phyloP scores from a whole-genome alignment of 2,329 filamentous ascomycete genomes.

The Lachnellula suecica region DNA sequence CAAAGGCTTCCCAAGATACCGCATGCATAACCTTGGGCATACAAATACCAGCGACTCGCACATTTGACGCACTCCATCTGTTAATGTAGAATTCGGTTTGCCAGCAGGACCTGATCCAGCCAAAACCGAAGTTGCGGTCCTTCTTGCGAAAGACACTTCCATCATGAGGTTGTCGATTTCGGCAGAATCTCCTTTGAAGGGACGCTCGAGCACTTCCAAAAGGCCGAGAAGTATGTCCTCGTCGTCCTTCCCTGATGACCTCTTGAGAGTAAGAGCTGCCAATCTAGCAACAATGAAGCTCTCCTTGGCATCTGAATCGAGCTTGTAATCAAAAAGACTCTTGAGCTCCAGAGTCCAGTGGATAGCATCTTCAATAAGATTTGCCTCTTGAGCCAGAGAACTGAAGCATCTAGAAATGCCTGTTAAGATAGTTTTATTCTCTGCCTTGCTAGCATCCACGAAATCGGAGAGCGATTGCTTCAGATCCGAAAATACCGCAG shows the following conservation, averaged over 20 bases:
- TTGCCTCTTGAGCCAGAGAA: conserved; percentile 45
- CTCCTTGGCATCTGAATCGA: conserved; percentile 30
- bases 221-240: conserved; percentile 48
- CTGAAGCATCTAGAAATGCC: conserved; percentile 50
- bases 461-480: conserved; percentile 19
- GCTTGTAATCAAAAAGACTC: conserved; percentile 16
- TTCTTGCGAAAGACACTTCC: conserved; percentile 54
- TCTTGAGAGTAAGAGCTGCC: conserved; percentile 53
- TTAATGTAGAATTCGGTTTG: conserved; percentile 3
- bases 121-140: conserved; percentile 52
- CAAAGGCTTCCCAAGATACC: conserved; percentile 61
- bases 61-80: conserved; percentile 33
- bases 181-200: conserved; percentile 55
- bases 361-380: conserved; percentile 49
- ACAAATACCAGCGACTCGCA: conserved; percentile 57
- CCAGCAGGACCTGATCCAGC: conserved; percentile 17
- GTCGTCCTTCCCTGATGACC: conserved; percentile 38
- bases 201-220: conserved; percentile 54
- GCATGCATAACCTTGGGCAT: conserved; percentile 57
- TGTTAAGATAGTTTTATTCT: conserved; percentile 14
- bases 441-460: conserved; percentile 14
- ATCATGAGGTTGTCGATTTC: conserved; percentile 62
- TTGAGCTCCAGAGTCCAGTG: conserved; percentile 52
- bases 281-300: conserved; percentile 55
- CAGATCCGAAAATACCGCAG: conserved; percentile 20